Evolutionary conservation across 2,329 filamentous ascomycete species (phyloP), one percentile per base, ranked within the genome.

Genomic region (Verticillium longisporum): DNA sequence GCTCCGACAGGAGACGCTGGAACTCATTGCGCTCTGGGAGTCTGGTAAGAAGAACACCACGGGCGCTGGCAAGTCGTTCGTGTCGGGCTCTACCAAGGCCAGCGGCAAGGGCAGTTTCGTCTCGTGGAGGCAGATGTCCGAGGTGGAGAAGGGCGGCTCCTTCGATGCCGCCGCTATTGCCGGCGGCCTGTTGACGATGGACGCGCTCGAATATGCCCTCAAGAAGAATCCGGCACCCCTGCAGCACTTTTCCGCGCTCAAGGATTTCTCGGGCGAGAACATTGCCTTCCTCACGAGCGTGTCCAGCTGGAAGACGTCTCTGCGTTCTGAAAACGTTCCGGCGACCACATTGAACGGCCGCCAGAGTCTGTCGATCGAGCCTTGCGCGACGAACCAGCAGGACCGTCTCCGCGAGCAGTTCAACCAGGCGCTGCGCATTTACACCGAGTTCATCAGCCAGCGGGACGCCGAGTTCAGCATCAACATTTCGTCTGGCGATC

Each of bases 231-330:
- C 85, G 0, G 75, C 79, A 4, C 83, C 84, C 0, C 78, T 90
- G 0, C 83, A 87, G 61, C 73, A 84, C 59, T 90, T 88, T 69
- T 87, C 88, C 0, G 86, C 87, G 0, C 76, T 83, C 1, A 79
- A 82, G 38, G 88, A 90, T 66, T 89, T 90, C 68, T 89, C 87
- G 0, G 87, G 86, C 14, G 88, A 90, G 70, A 90, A 90, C 68
- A 86, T 90, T 65, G 82, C 86, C 56, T 90, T 90, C 70, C 73
- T 90, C 5, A 83, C 80, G 9, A 75, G 78, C 50, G 80, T 88
- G 9, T 75, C 78, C 2, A 77, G 80, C 61, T 89, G 84, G 83
- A 86, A 83, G 68, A 66, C 69, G 3, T 72, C 71, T 1, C 70
- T 74, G 55, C 71, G 74, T 0, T 45, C 53, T 1, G 41, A 55